Base-by-base conservation (phyloP, 805 yeast species). In the Schwanniomyces vanrijiae region DNA sequence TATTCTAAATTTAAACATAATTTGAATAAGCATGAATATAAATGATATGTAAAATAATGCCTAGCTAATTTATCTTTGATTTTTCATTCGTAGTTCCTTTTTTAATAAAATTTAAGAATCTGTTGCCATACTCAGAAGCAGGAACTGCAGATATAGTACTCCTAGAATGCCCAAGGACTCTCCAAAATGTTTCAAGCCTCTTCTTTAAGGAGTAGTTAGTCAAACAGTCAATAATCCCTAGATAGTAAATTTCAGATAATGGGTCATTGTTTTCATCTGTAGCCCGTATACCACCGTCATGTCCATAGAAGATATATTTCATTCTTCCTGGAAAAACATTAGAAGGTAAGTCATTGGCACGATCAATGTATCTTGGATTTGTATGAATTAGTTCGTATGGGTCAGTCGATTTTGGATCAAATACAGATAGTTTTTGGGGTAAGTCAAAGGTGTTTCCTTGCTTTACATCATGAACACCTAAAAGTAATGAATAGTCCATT, bases 201-300 rank as follows among this genome's bases (percentile, higher is more conserved):
- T 94, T 94, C 54, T 82, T 69, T 19, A 84, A 65, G 0, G 88
- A 82, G 57, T 89, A 89, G 52, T 82, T 81, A 0, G 99, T 94
- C 55, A 94, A 73, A 66, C 96, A 92, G 62, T 94, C 99, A 53
- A 94, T 94, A 33, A 94, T 85, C 7, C 99, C 99, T 56, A 94
- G 70, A 59, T 91, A 94, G 67, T 94, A 94, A 6, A 92, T 80
- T 45, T 85, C 80, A 25, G 81, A 75, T 29, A 80, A 59, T 20
- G 89, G 88, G 40, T 80, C 76, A 59, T 86, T 76, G 26, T 77
- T 56, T 45, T 73, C 83, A 58, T 84, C 80, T 1, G 96, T 83
- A 3, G 92, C 84, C 42, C 85, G 73, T 35, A 87, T 81, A 3
- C 97, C 98, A 14, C 96, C 96, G 62, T 87, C 90, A 57, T 83